Conservation (phyloP, 495 filamentous ascomycete species). For the Penicillium argentinense region DNA sequence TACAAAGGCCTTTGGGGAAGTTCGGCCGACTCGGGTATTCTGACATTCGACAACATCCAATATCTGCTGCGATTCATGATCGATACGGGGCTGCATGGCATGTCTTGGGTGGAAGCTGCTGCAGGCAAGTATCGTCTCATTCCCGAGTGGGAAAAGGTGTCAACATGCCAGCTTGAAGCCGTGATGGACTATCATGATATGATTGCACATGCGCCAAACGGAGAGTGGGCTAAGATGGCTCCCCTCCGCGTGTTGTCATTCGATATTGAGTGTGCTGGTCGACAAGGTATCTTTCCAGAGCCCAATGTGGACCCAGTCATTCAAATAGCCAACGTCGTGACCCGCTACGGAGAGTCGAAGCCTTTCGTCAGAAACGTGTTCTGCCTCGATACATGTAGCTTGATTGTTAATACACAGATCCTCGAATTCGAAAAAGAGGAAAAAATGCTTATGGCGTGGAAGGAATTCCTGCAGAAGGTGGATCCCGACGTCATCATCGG, state of each 20-base stretch:
- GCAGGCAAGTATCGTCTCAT: constrained; percentile 71
- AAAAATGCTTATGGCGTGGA: constrained; percentile 86
- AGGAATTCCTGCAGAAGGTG: constrained; percentile 83
- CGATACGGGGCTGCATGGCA: constrained; percentile 85
- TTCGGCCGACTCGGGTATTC: constrained; percentile 60
- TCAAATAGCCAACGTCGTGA: constrained; percentile 98
- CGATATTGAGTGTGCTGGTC: constrained; percentile 97
- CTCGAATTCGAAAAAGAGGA: constrained; percentile 77
- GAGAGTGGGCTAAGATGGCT: constrained; percentile 98
- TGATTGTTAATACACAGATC: constrained; percentile 93
- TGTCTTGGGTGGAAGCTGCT: constrained; percentile 95
- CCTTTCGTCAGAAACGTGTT: constrained; percentile 97
- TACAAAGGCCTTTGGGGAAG: constrained; percentile 87
- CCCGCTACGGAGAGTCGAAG: constrained; percentile 90
- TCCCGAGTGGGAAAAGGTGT: constrained; percentile 59
- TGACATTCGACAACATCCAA: constrained; percentile 93
- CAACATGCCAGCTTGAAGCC: constrained; percentile 95
- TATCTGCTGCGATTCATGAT: constrained; percentile 98
- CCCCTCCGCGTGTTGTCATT: constrained; percentile 91
- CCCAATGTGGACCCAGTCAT: constrained; percentile 90
- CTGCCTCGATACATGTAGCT: constrained; percentile 82
- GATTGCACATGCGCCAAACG: constrained; percentile 83
- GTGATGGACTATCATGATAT: constrained; percentile 76
- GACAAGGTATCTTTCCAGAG: constrained; percentile 96
- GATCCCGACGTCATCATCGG: constrained; percentile 98